These are phyloP conservation scores for Stephania cephalantha DNA, from an alignment of 164 flowering plant genomes.

Conservation along the genomic window DNA sequence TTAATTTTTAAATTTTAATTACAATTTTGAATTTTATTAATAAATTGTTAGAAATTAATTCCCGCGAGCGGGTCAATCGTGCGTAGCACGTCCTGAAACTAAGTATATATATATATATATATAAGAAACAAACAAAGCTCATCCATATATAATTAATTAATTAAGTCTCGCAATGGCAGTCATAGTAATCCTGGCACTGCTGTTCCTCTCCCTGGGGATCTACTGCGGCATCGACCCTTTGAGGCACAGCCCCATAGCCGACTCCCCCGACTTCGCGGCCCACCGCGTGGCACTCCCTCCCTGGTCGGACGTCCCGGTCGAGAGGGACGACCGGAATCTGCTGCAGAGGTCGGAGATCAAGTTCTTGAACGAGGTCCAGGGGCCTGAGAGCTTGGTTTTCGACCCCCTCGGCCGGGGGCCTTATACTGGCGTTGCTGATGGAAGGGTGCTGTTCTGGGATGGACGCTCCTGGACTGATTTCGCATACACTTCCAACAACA, in stretches of 20 bases:
- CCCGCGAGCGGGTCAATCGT: too few species aligned
- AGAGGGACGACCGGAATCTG: slow-evolving; percentile 38
- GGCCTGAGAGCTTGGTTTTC: slow-evolving; percentile 86
- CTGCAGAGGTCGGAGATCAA: slow-evolving; percentile 65
- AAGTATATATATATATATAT: too few species aligned
- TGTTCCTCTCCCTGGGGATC: slow-evolving; percentile 44
- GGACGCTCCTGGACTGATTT: slow-evolving; percentile 32
- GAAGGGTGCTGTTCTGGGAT: slow-evolving; percentile 49
- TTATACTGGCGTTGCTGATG: slow-evolving; percentile 92
- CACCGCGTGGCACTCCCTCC: slow-evolving; percentile 39
- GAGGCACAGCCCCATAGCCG: slow-evolving; percentile 51
- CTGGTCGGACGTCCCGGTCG: slow-evolving; percentile 45
- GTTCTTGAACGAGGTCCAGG: slow-evolving; percentile 68
- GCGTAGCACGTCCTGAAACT: too few species aligned
- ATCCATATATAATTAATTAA: too few species aligned
- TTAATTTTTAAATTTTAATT: too few species aligned
- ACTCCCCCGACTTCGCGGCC: slow-evolving; percentile 60
- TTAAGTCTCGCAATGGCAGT: too few species aligned
- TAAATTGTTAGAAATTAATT: too few species aligned
- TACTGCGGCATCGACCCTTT: slow-evolving; percentile 77
- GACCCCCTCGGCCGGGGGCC: slow-evolving; percentile 88
- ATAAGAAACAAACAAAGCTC: too few species aligned
- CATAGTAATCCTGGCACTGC: neutral
- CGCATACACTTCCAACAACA: slow-evolving; percentile 27
- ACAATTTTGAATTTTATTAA: too few species aligned